Conservation (phyloP, 139 green algal species). For the Coelastrella sp. region DNA sequence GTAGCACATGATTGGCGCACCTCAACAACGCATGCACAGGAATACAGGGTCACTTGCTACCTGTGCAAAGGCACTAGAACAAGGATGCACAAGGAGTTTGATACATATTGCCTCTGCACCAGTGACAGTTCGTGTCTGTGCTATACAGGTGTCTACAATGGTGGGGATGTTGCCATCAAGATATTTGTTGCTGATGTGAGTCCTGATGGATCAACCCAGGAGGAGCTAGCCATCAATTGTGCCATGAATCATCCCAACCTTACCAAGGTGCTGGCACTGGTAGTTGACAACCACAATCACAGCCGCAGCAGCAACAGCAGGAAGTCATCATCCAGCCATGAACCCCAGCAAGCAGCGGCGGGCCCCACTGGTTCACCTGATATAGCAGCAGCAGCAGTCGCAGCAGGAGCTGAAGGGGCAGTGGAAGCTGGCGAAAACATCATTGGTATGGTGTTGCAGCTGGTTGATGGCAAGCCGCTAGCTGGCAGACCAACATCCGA, state of each 20-base stretch:
- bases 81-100: too few species aligned
- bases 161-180: constrained; percentile 79
- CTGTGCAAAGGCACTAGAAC: too few species aligned
- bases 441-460: constrained; percentile 69
- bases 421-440: neutral
- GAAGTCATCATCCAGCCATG: too few species aligned
- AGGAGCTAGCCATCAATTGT: constrained; percentile 82
- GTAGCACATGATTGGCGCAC: too few species aligned
- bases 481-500: constrained; percentile 75
- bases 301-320: neutral
- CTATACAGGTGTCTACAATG: constrained; percentile 29
- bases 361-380: too few species aligned
- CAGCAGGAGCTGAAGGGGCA: neutral
- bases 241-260: constrained; percentile 75
- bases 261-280: constrained; percentile 65
- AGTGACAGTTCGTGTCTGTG: too few species aligned
- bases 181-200: constrained; percentile 74
- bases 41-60: too few species aligned
- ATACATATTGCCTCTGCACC: too few species aligned
- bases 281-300: constrained; percentile 15
- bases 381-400: constrained; percentile 3
- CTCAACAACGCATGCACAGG: too few species aligned
- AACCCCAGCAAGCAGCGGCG: too few species aligned
- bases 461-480: constrained; percentile 66
- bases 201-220: constrained; percentile 63